phyloP scores from a whole-genome alignment of 441 rosid species.

The Adansonia gregorii region DNA sequence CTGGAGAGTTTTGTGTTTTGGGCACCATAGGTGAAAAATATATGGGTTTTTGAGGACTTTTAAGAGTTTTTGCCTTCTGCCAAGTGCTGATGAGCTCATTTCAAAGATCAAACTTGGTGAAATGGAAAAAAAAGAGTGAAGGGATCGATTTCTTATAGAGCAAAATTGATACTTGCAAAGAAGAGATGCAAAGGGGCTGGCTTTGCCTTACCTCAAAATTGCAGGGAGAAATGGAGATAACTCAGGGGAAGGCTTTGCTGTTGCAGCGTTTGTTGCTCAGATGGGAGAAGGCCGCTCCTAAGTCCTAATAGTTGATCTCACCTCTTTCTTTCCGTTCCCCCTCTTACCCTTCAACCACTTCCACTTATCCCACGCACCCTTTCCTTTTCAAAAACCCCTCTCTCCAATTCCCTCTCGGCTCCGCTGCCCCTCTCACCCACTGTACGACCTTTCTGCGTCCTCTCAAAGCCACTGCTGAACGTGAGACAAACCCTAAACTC shows the following conservation, averaged over 20 bases:
- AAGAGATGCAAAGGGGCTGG: neutral
- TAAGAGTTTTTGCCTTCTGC: constrained; percentile 39
- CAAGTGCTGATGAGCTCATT: constrained; percentile 47
- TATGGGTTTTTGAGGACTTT: constrained; percentile 28
- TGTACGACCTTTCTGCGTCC: no score
- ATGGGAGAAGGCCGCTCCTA: no score
- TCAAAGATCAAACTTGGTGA: constrained; percentile 13
- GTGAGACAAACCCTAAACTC: no score
- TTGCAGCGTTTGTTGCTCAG: no score
- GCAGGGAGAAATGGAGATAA: neutral
- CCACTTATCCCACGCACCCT: no score
- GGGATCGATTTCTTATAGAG: neutral
- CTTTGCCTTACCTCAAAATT: neutral
- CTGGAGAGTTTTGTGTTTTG: constrained; percentile 33
- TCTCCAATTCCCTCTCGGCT: no score
- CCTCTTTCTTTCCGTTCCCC: no score
- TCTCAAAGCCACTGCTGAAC: no score
- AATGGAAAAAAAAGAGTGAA: neutral
- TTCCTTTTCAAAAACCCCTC: no score
- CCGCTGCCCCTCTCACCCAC: no score
- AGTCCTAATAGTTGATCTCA: no score
- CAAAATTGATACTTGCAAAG: neutral
- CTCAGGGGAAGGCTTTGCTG: neutral
- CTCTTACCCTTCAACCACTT: no score
- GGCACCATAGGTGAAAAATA: neutral